Evolutionary conservation across 352 stramenopile species (phyloP), one percentile per base, ranked within the genome.

Genomic region (Halophytophthora batemanensis): DNA sequence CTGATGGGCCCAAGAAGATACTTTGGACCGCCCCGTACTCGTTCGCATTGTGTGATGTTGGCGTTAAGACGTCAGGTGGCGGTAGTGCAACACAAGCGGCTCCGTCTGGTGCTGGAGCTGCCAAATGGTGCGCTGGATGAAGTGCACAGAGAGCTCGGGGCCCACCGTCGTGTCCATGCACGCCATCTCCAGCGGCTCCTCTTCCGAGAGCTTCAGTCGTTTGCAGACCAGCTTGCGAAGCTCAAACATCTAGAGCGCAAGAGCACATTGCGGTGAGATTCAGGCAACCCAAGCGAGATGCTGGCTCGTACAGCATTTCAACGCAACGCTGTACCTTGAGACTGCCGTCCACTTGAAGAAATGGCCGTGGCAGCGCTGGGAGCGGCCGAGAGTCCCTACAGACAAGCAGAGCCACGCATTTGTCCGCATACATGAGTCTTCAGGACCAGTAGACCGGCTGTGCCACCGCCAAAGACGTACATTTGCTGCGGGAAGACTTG

Each of bases 91-190:
- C 29, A 82, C 60, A 18, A 88, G 68, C 23, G 53, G 66, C 22
- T 65, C 59, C 11, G 61, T 57, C 41, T 79, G 59, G 42, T 74
- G 69, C 48, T 82, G 68, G 42, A 66, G 65, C 34, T 85, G 65
- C 78, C 78, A 86, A 33, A 87, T 83, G 35, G 76, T 87, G 23
- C 74, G 73, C 34, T 77, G 59, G 37, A 87, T 83, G 53, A 89
- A 87, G 28, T 74, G 55, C 33, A 84, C 61, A 18, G 78, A 89
- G 5, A 87, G 66, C 25, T 87, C 78, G 13, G 71, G 76, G 0
- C 78, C 78, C 15, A 89, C 74, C 0, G 66, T 83, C 18, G 71
- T 56, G 7, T 68, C 72, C 56, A 89, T 74, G 50, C 75, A 87
- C 39, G 58, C 53, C 12, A 89, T 63, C 48, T 89, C 78, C 19